phyloP scores from a whole-genome alignment of 768 basidiomycete species.

The Russula lepida region DNA sequence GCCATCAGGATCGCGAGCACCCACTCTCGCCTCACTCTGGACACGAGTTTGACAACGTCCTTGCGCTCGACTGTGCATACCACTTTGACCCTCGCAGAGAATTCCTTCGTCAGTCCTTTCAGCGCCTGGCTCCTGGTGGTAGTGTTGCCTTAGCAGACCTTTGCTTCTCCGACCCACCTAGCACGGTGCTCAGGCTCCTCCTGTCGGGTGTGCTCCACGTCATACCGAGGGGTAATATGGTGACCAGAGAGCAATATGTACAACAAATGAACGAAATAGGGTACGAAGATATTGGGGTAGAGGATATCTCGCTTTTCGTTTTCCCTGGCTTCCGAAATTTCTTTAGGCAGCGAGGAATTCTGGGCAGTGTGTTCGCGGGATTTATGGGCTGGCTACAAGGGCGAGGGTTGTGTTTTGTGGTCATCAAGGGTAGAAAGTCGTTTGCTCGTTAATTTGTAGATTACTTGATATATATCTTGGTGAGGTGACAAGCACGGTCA shows the following conservation, averaged over 20 bases:
- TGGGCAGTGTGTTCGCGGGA: slow-evolving; percentile 39
- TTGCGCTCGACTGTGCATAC: slow-evolving; percentile 63
- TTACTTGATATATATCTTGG: too few species aligned
- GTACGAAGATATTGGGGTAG: slow-evolving; percentile 42
- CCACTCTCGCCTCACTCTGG: slow-evolving; percentile 30
- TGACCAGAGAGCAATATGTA: slow-evolving; percentile 40
- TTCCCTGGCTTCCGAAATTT: slow-evolving; percentile 51
- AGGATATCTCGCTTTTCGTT: slow-evolving; percentile 49
- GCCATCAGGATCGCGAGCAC: slow-evolving; percentile 32
- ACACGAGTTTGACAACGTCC: slow-evolving; percentile 38
- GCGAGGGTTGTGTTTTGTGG: slow-evolving; percentile 42
- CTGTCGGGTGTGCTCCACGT: slow-evolving; percentile 28
- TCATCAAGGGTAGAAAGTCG: slow-evolving; percentile 29
- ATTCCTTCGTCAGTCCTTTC: slow-evolving; percentile 46
- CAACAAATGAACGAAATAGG: slow-evolving; percentile 40
- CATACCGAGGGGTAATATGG: slow-evolving; percentile 44
- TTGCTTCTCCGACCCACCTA: slow-evolving; percentile 33
- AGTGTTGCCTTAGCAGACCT: slow-evolving; percentile 55
- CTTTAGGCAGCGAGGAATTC: slow-evolving; percentile 34
- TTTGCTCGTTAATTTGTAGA: not conserved
- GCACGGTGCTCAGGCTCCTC: slow-evolving; percentile 22
- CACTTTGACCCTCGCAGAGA: slow-evolving; percentile 47
- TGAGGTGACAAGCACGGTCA: not conserved
- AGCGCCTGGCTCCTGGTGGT: slow-evolving; percentile 41
- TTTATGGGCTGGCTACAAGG: slow-evolving; percentile 32